These are phyloP conservation scores for Sporobolomyces pararoseus DNA, from an alignment of 768 basidiomycete species.

Conservation along the genomic window DNA sequence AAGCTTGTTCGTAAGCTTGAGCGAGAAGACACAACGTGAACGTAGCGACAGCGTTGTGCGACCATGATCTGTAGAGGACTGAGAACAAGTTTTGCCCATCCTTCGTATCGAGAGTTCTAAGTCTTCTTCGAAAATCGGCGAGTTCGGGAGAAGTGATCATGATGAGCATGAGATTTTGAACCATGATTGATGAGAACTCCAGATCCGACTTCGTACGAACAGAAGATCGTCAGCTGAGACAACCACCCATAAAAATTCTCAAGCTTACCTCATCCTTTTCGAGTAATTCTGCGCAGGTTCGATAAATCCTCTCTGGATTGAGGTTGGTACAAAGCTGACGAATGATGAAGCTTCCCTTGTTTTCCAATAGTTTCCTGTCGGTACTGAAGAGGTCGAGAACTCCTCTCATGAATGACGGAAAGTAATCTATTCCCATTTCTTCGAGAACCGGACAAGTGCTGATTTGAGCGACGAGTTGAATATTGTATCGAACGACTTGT, in stretches of 20 bases:
- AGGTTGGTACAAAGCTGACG: constrained; percentile 88
- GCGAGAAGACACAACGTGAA: constrained; percentile 94
- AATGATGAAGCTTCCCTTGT: constrained; percentile 89
- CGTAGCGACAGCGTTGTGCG: constrained; percentile 93
- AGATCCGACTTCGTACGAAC: constrained; percentile 57
- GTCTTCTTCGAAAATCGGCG: constrained; percentile 83
- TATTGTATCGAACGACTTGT: constrained; percentile 93
- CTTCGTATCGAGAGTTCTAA: constrained; percentile 89
- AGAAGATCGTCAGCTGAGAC: not conserved
- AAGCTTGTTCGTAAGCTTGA: constrained; percentile 98
- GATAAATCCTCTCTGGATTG: constrained; percentile 91
- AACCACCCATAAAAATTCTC: too few species aligned
- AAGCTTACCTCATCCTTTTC: constrained; percentile 95
- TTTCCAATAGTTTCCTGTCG: constrained; percentile 80
- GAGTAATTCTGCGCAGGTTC: constrained; percentile 91
- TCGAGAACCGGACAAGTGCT: constrained; percentile 57
- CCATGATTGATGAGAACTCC: constrained; percentile 95
- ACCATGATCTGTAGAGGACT: constrained; percentile 93
- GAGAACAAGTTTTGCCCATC: constrained; percentile 95
- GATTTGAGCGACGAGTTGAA: constrained; percentile 93
- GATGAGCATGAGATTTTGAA: constrained; percentile 94
- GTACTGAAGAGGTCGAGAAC: constrained; percentile 92
- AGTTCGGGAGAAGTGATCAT: constrained; percentile 93
- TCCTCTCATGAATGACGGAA: constrained; percentile 91
- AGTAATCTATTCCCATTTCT: constrained; percentile 67